Evolutionary conservation across 208 protist genomes (phyloP), one percentile per base, ranked within the genome.

Genomic region (Phytomonas sp.): DNA sequence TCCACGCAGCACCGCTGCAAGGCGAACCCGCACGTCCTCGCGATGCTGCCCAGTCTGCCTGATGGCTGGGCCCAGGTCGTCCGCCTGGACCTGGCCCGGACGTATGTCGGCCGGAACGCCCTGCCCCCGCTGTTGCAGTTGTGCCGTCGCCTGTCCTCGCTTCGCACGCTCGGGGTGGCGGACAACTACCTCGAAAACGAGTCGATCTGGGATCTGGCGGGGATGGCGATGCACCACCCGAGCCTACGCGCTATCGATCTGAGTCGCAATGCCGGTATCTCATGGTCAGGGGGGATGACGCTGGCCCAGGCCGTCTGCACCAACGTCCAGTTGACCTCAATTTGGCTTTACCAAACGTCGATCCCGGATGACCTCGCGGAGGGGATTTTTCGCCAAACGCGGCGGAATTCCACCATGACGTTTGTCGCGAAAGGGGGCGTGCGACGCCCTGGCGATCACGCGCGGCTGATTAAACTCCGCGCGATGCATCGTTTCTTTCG

Each of bases 241-340:
- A 31, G 69, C 3, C 75, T 95, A 12, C 76, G 81, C 68, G 67
- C 66, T 29, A 67, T 95, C 29, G 85, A 93, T 45, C 73, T 93
- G 23, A 81, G 81, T 14, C 34, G 63, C 19, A 95, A 95, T 70
- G 70, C 78, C 52, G 79, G 71, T 66, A 80, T 95, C 16, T 92
- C 89, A 29, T 95, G 89, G 87, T 91, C 73, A 1, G 87, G 85
- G 11, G 89, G 83, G 34, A 92, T 89, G 78, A 92, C 81, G 67
- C 42, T 95, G 14, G 69, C 73, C 12, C 78, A 89, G 71, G 37
- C 87, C 29, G 74, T 84, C 30, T n/a, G 77, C 67, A 60, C 64
- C 49, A 93, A 91, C 69, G 59, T 37, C 1, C 79, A 74, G 63
- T 77, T 95, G 36, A 88, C 80, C 16, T 78, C 86, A 36, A 72